phyloP scores from a whole-genome alignment of 78 protist species.

The Acrasis kona region DNA sequence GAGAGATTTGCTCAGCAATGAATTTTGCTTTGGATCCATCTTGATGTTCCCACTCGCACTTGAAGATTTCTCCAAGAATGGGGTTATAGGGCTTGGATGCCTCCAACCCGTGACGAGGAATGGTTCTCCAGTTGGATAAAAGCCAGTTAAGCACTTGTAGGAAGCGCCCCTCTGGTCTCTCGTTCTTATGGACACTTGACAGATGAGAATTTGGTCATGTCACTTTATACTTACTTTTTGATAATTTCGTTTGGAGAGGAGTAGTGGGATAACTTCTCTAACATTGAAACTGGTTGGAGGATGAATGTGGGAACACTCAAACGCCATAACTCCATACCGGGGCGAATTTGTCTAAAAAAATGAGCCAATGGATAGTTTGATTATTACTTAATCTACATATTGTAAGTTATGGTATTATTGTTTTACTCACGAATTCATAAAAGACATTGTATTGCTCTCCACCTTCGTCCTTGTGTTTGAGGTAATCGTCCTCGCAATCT shows the following conservation, averaged over 20 bases:
- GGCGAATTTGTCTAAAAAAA: background rate
- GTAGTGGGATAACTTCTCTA: background rate
- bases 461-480: no score
- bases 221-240: no score
- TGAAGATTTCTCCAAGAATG: background rate
- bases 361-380: no score
- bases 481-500: no score
- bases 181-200: background rate
- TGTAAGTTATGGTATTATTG: no score
- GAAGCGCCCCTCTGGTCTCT: background rate
- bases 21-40: background rate
- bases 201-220: no score
- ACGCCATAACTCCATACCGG: background rate
- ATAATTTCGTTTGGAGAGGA: background rate
- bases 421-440: no score
- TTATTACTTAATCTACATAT: no score
- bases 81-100: background rate
- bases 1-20: background rate
- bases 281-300: background rate
- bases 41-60: background rate
- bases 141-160: background rate
- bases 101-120: background rate
- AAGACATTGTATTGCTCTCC: no score
- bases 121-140: background rate
- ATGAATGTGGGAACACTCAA: background rate